Base-by-base conservation (phyloP, 2,329 filamentous ascomycete genomes). In the Didymosphaeria variabile region DNA sequence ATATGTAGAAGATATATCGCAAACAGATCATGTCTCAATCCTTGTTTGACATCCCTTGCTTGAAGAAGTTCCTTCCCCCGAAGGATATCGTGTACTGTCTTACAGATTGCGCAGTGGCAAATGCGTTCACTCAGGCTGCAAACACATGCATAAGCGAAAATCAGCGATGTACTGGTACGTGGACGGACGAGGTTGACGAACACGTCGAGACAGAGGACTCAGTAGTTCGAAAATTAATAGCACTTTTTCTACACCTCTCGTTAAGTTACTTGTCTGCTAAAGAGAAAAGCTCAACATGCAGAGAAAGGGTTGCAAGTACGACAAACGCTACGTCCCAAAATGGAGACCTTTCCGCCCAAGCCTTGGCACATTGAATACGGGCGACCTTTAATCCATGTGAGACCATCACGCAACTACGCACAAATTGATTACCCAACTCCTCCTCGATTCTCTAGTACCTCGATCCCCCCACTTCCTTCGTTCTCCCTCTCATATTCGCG, bases 341-440 rank as follows among this genome's bases (percentile, higher is more conserved):
- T 26, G n/a, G 53, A 29, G 19, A 36, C 47, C 40, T 29, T 47
- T 55, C 53, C 53, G 42, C 52, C 57, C 29, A 45, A 54, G 23
- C 38, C 50, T 57, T 69, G 66, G 26, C 26, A 29, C 4, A 29
- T 29, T 6, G 6, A 29, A 5, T 29, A 4, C 4, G 4, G 26
- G 49, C 55, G 55, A 58, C 60, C 6, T 65, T 68, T 63, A 66
- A 70, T 67, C 66, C 53, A 60, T 56, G 61, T 64, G 59, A 49
- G 59, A 63, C 60, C 55, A 63, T 58, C 55, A 60, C 60, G 36
- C 64, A 62, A 53, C 45, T 26, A 32, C 19, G 36, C 59, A 23
- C n/a, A 55, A 38, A 51, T 59, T 26, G 21, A 51, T 31, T 53
- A 13, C 19, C 38, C 49, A 45, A 36, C 29, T 19, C 34, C 42